phyloP scores from a whole-genome alignment of 345 rosid species.

The Eucalyptus dawsonii region DNA sequence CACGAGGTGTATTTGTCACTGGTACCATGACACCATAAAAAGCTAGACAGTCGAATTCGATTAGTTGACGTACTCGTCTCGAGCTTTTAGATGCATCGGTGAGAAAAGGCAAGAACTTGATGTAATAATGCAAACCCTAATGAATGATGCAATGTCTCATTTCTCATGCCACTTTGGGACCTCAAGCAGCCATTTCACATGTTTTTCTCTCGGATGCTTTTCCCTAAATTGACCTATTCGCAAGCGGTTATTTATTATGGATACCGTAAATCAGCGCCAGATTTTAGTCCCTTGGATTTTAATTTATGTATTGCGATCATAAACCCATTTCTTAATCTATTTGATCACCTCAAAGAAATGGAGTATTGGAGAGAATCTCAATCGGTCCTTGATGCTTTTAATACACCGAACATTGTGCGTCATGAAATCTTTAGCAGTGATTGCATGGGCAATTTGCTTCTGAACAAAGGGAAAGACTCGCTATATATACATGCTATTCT shows the following conservation, averaged over 20 bases:
- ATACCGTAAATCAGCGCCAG: neutral
- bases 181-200: neutral
- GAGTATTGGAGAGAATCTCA: neutral
- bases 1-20: neutral
- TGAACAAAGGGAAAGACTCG: neutral
- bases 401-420: neutral
- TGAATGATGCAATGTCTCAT: neutral
- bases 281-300: neutral
- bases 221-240: neutral
- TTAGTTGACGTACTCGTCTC: neutral
- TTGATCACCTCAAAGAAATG: neutral
- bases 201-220: neutral
- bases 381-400: neutral
- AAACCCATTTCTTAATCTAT: neutral
- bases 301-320: neutral
- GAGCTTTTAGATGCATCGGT: neutral
- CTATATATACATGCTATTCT: neutral
- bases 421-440: neutral
- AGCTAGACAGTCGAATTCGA: neutral
- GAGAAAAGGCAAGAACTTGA: neutral
- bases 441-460: neutral
- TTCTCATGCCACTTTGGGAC: neutral
- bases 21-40: neutral
- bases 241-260: neutral
- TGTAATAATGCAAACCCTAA: neutral